Base-by-base conservation (phyloP, 2,329 filamentous ascomycete species). In the Scytalidium lignicola region DNA sequence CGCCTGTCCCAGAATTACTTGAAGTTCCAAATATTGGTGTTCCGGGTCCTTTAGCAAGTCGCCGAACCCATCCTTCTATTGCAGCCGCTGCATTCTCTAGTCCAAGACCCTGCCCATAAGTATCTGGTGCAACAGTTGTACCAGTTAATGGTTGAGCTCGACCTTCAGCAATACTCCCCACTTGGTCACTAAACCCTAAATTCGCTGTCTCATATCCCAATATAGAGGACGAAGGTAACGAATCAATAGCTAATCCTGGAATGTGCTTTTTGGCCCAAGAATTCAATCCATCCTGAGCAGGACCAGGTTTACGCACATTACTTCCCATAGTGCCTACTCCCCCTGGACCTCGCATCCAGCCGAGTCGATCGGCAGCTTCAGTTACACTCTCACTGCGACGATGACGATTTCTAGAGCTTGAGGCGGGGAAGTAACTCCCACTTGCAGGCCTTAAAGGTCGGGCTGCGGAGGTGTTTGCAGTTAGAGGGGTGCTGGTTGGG, bases 61-160 rank as follows among this genome's bases (percentile, higher is more conserved):
- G 89, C 52, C 91, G 78, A 51, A 97, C 74, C 90, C 93, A 99
- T 1, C 85, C 86, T 69, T 97, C 93, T 23, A 97, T 84, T 2
- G 87, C 86, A 5, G 89, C 86, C 1, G 91, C 90, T 9, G 95
- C 85, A 55, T 91, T 88, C 60, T 96, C 90, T 2, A 97, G 72
- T 7, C 74, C 70, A 1, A 70, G 69, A 6, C 70, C 64, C 49
- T 66, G 56, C 32, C 58, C 58, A 10, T 57, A 53, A 41, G 53
- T 43, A 43, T 76, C 73, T 44, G 70, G 68, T n/a, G 70, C 67
- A 4, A 68, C 43, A 17, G 48, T 46, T 7, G 44, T 22, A 29
- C 46, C 48, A 29, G 45, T 32, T 17, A 49, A 42, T 22, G 57
- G 46, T 5, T 17, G 32, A 37, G n/a, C 10, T 4, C 32, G 10